Base-by-base conservation (phyloP, 768 basidiomycete species). In the Rhodosporidiobolus sp. region DNA sequence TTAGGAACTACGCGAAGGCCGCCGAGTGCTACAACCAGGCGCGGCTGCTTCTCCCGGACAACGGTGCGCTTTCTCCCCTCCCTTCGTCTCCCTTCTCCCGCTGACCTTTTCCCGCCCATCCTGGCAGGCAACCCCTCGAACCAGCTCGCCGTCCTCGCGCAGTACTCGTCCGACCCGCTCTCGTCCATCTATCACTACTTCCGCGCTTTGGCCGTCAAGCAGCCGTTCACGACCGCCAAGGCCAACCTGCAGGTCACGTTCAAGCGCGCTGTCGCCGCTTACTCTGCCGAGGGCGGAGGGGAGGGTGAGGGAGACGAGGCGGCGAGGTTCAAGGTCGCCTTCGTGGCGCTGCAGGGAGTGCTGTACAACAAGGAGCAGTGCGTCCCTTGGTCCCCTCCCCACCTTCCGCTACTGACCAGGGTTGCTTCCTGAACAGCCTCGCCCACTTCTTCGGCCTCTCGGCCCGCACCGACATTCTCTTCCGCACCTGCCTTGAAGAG, bases 91-190 rank as follows among this genome's bases (percentile, higher is more conserved):
- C 34, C 10, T 6, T 12, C 14, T 20, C 4, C 34, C 28, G 22
- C 30, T 45, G 19, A 14, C n/a, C 26, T 64, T 19, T 20, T 32
- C 26, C 17, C n/a, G n/a, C n/a, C n/a, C n/a, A n/a, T 57, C 28
- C 30, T 16, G 28, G 30, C 63, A 73, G 82, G 82, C 14, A 94
- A 97, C 78, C 87, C 96, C 1, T 95, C 90, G 28, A 95, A 98
- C 80, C 96, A 98, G 81, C 87, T 98, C 28, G 96, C 95, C 8
- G 94, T 97, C 70, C 86, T 97, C 45, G 86, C 92, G 4, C 88
- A 89, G 9, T 94, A 96, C 80, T 85, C 89, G 76, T 85, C 86
- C 72, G 92, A 98, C 81, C 84, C 86, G n/a, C 93, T 95, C 77
- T 82, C 84, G 45, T 88, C 91, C 43, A 83, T 92, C 16, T 85